Base-by-base conservation (phyloP, 1,139 yeast species). In the Geotrichum siamense region DNA sequence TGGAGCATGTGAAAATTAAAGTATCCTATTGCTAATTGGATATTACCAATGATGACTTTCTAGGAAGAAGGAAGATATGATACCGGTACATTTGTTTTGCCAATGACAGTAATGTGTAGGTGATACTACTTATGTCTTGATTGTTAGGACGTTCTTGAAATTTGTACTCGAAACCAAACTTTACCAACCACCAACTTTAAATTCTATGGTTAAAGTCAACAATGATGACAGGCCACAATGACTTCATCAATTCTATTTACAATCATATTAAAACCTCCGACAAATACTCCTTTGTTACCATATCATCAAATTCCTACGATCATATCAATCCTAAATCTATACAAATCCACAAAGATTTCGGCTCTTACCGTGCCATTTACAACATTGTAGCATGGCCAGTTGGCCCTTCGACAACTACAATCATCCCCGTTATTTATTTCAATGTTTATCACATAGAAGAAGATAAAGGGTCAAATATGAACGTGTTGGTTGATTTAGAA, bases 351-450 rank as follows among this genome's bases (percentile, higher is more conserved):
- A 13, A 12, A n/a, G 37, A 15, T 39, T 38, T 29, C 43, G 23
- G 30, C 3, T 13, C 31, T 12, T 17, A 27, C 30, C 38, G 45
- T 3, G 48, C 36, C 17, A 39, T 47, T 16, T 62, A 54, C 46
- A 51, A 53, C 21, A 48, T 63, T 1, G 20, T 49, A 3, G 55
- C 57, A 31, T 63, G 67, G 65, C 46, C 50, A 6, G 58, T 60
- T 8, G 10, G 22, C 17, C 21, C 43, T n/a, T 48, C 8, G 56
- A 58, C 5, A 3, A 29, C 16, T 15, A 36, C 4, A 2, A 43
- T 44, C 1, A 54, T 59, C 2, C 68, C 67, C 0, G 63, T 62
- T 30, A 54, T 63, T 13, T 61, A 58, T 36, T 54, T 63, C 41
- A 48, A 51, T 13, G 41, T 55, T 3, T 56, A 54, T 35, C 42